These are phyloP conservation scores for Psilocybe tampanensis DNA, from an alignment of 768 basidiomycete species.

Conservation along the genomic window DNA sequence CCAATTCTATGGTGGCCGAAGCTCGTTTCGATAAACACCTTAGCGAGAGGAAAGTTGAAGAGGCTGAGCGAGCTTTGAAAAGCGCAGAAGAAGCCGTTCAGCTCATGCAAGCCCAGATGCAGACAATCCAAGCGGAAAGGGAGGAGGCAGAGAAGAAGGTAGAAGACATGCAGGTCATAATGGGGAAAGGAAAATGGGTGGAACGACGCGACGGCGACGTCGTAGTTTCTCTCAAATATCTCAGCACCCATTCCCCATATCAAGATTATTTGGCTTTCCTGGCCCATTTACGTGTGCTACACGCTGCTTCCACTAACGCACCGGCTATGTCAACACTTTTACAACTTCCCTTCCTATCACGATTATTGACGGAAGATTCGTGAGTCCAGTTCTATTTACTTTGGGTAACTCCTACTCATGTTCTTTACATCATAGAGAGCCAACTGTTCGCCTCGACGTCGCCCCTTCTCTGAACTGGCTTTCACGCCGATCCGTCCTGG, in stretches of 20 bases:
- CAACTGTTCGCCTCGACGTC: constrained; percentile 89
- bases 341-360: constrained; percentile 74
- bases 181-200: constrained; percentile 75
- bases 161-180: constrained; percentile 47
- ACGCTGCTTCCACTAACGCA: constrained; percentile 57
- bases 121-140: constrained; percentile 67
- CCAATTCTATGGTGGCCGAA: constrained; percentile 98
- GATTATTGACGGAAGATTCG: constrained; percentile 84
- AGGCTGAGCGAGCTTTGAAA: constrained; percentile 75
- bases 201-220: constrained; percentile 39
- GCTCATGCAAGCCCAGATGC: constrained; percentile 85
- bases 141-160: constrained; percentile 59
- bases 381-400: constrained; percentile 44
- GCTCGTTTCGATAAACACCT: constrained; percentile 68
- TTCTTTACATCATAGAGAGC: constrained; percentile 59
- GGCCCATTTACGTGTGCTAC: constrained; percentile 71
- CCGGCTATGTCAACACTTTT: constrained; percentile 78
- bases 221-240: constrained; percentile 43
- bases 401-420: constrained; percentile 10
- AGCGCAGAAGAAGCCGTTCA: constrained; percentile 87
- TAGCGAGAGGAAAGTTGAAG: constrained; percentile 75
- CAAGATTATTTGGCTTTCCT: constrained; percentile 81
- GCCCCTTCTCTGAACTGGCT: constrained; percentile 95
- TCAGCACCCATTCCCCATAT: constrained; percentile 75
- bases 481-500: constrained; percentile 79